Base-by-base conservation (phyloP, 1,139 yeast species). In the Geotrichum fermentans region DNA sequence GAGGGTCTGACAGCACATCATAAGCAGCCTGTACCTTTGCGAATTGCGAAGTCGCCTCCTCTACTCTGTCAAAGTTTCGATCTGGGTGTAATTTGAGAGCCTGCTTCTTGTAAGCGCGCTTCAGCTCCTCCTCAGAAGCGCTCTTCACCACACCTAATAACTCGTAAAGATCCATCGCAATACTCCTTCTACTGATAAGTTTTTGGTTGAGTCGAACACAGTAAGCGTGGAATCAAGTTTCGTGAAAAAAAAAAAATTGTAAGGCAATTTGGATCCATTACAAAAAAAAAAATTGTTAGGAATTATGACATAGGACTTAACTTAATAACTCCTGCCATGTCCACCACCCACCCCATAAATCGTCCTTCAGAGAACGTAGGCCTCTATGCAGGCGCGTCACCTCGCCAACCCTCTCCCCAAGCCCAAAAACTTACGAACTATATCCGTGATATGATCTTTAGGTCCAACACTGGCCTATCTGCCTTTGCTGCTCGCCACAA, bases 1-100 rank as follows among this genome's bases (percentile, higher is more conserved):
- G 95, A 0, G 96, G 83, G 65, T 92, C 97, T 11, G 87, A 78
- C 16, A 92, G 70, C 1, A 90, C 88, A 63, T 92, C 97, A 65
- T 90, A 92, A 0, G 98, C 98, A 1, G 92, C 80, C 61, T 95
- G 77, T 2, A 92, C 83, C 53, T 81, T 76, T 8, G 95, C 83
- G 69, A 92, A 92, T 50, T 78, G 72, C 40, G 75, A 78, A 0
- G 96, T 89, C 2, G 97, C 95, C 52, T 81, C 94, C 59, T 87
- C 96, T 2, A 82, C 76, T 61, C 84, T 82, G 56, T 59, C 59
- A 48, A 48, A 60, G 65, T 94, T 94, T 67, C 95, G 85, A 67
- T 94, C 99, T 0, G 99, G 99, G 66, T 94, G 99, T 53, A 89
- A 77, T 64, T 83, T 83, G 41, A 94, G 75, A 2, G 98, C 97